Base-by-base conservation (phyloP, 2,329 filamentous ascomycete species). In the Clonostachys solani region DNA sequence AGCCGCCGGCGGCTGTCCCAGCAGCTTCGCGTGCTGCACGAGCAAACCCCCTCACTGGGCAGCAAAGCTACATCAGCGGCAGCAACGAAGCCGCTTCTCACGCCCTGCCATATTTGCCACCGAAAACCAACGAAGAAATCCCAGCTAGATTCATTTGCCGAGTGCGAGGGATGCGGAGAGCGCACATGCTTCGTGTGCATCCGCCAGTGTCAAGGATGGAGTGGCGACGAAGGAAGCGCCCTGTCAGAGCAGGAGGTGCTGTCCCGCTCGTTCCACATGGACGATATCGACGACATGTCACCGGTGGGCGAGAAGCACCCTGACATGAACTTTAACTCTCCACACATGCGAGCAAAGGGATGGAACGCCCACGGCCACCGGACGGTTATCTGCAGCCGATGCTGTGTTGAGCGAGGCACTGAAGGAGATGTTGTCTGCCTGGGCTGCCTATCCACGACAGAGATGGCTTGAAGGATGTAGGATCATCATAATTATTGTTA, bases 181-280 rank as follows among this genome's bases (percentile, higher is more conserved):
- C 72, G 83, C 40, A 80, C 84, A 1, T 89, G 85, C 60, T 87
- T 78, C 57, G 73, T 89, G n/a, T 89, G 85, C 60, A 77, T 86
- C 41, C 69, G 85, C 23, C 69, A 80, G 53, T 89, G 85, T 54
- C 67, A 75, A 12, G 78, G 78, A 3, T 77, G 73, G 71, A 52
- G 57, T 33, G 45, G 47, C 16, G 49, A 58, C 18, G 54, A 57
- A 9, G 54, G 44, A 23, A 50, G 43, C 33, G 38, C 56, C 8
- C 52, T 62, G 5, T 58, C 57, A 7, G 63, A 67, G 43, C 59
- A 67, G 46, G 63, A 70, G 49, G 59, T 61, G 16, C 55, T 73
- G 2, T 71, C 65, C 12, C 60, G 63, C 16, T 78, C 74, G 0
- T 75, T 78, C 45, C 67, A 68, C 15, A 80, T 80, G 76, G 60